Evolutionary conservation across 176 grass and related monocot species (phyloP).

Genomic region (Bonia amplexicaulis): DNA sequence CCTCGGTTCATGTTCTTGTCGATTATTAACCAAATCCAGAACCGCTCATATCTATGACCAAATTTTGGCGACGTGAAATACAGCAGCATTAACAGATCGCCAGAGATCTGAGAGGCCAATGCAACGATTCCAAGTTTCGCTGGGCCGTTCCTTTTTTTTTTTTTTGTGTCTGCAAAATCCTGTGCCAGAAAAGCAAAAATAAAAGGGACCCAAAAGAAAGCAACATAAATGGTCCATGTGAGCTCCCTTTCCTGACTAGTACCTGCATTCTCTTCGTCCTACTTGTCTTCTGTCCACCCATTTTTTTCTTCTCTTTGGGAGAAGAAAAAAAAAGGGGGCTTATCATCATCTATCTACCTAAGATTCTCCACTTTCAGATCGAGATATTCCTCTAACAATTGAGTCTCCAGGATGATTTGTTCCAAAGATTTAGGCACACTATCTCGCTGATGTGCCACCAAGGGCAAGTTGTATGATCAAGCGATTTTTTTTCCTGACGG

Average conservation of each 20-base stretch:
- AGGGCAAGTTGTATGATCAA: too few species aligned
- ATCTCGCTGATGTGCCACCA: neutral
- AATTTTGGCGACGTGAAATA: too few species aligned
- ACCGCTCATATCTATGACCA: too few species aligned
- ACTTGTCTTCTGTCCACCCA: neutral
- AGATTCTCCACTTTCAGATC: conserved; percentile 29
- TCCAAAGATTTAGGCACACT: neutral
- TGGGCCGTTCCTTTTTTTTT: neutral
- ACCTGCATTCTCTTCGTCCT: neutral
- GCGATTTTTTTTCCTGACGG: too few species aligned
- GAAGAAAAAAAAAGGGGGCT: neutral
- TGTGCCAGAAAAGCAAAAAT: neutral
- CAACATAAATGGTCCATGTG: conserved; percentile 20
- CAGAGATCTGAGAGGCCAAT: neutral
- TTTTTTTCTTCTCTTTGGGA: neutral
- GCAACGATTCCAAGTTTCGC: neutral
- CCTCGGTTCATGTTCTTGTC: neutral
- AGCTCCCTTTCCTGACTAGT: conserved; percentile 3
- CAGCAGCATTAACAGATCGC: neutral
- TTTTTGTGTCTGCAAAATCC: neutral
- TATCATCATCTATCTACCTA: conserved; percentile 16
- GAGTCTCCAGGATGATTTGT: neutral
- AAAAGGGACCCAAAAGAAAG: neutral
- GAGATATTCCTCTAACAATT: neutral
- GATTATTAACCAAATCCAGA: neutral